Evolutionary conservation across 2,329 filamentous ascomycete species (phyloP).

Genomic region (Epichloe gansuensis): DNA sequence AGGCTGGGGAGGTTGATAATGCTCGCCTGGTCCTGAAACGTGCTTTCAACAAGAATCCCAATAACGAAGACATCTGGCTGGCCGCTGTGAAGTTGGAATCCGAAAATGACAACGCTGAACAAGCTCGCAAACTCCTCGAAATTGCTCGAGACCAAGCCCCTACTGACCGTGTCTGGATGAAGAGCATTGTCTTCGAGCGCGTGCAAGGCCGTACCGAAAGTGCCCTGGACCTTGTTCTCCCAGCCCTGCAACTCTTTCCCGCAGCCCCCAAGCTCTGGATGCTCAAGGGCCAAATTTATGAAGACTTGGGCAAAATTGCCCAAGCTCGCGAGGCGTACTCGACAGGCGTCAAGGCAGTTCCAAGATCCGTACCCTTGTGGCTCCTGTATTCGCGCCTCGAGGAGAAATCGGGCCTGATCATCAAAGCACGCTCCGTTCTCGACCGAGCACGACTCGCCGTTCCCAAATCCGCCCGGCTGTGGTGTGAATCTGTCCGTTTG

Average conservation of each 20-base stretch:
- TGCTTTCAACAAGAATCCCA: constrained; percentile 89
- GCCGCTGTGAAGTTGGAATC: constrained; percentile 93
- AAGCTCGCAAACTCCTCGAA: constrained; percentile 70
- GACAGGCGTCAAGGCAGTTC: constrained; percentile 76
- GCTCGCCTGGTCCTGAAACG: constrained; percentile 74
- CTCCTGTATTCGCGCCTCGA: constrained; percentile 80
- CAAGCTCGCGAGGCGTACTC: constrained; percentile 85
- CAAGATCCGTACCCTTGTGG: constrained; percentile 78
- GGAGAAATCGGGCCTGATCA: constrained; percentile 68
- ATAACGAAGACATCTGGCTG: constrained; percentile 97
- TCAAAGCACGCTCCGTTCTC: constrained; percentile 88
- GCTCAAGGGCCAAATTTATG: constrained; percentile 98
- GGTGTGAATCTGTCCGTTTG: constrained; percentile 87
- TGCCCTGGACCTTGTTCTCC: constrained; percentile 76
- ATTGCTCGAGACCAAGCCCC: constrained; percentile 80
- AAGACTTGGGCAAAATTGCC: constrained; percentile 63
- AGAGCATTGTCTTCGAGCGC: constrained; percentile 86
- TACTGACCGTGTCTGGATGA: constrained; percentile 95
- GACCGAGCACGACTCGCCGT: constrained; percentile 82
- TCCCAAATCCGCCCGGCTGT: constrained; percentile 72
- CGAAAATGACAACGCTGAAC: constrained; percentile 69
- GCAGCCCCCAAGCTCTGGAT: constrained; percentile 86
- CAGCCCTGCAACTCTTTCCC: constrained; percentile 79
- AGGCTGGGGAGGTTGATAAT: constrained; percentile 75
- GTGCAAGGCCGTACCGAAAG: constrained; percentile 68